Base-by-base conservation (phyloP, 768 basidiomycete species). In the Rickenella mellea region DNA sequence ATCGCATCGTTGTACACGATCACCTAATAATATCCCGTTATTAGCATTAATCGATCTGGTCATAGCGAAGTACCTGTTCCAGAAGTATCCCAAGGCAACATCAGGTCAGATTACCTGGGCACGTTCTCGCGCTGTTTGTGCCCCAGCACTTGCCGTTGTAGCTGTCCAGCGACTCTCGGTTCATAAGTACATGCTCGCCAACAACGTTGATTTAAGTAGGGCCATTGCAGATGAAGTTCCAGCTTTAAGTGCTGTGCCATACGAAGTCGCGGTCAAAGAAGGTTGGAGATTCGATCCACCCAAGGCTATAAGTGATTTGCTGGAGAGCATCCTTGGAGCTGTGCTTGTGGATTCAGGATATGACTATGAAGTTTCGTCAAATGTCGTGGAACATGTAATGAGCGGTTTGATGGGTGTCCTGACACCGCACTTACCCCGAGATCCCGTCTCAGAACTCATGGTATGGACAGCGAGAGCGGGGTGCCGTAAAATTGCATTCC, bases 221-320 rank as follows among this genome's bases (percentile, higher is more conserved):
- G 78, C 82, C 5, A 81, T 91, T 44, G 53, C 66, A 15, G 64
- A 69, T 17, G 79, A 80, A 32, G 73, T 77, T 2, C 78, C 79
- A 1, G 54, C 79, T 19, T 68, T 91, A 1, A 65, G 74, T 49
- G 58, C 63, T 1, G 65, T 78, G 33, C 65, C 78, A 0, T 70
- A 67, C 0, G 69, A 71, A 37, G 76, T 84, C 36, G 76, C 86
- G 15, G 72, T 89, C 33, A 56, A 71, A 10, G 68, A 73, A 27
- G 78, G 82, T 5, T 92, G 88, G 89, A 75, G 76, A 51, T 82
- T 80, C 48, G 82, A 89, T 51, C 87, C 89, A 7, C 89, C 91
- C 0, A 94, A 94, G 60, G 80, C 75, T 5, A 62, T 90, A 25
- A 82, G 84, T 43, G 91, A 94, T 54, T 74, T 89, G 4, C 69